These are phyloP conservation scores for Penicillium vulpinum DNA, from an alignment of 2,329 filamentous ascomycete genomes.

Conservation along the genomic window DNA sequence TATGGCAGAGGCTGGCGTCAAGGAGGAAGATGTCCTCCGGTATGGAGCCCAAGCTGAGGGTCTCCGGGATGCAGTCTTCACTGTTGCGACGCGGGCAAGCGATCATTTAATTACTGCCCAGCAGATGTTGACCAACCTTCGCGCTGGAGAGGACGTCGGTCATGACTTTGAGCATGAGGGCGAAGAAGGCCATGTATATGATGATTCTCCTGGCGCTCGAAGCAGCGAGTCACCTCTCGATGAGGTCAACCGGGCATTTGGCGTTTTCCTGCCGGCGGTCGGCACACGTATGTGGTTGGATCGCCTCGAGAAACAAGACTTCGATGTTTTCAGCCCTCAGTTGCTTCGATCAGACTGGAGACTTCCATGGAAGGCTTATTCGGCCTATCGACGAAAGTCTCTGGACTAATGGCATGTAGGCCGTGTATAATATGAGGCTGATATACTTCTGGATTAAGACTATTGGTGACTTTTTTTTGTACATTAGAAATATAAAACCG, in stretches of 20 bases:
- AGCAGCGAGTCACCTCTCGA: conserved; percentile 41
- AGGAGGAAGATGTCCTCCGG: conserved; percentile 86
- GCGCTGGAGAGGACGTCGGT: conserved; percentile 69
- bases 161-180: conserved; percentile 87
- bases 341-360: conserved; percentile 73
- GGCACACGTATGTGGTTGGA: conserved; percentile 77
- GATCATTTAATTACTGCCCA: conserved; percentile 93
- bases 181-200: conserved; percentile 67
- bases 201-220: conserved; percentile 38
- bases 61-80: conserved; percentile 85
- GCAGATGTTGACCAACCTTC: conserved; percentile 83
- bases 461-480: not conserved
- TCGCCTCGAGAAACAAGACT: conserved; percentile 75
- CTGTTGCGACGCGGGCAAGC: conserved; percentile 87
- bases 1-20: conserved; percentile 77
- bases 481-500: not conserved
- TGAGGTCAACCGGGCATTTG: conserved; percentile 69
- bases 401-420: conserved; percentile 38
- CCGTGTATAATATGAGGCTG: conserved; percentile 20
- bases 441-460: conserved; percentile 2
- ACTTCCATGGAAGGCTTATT: conserved; percentile 75
- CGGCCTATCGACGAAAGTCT: conserved; percentile 57
- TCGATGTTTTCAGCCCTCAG: conserved; percentile 72
- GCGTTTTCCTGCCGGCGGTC: conserved; percentile 76
- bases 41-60: conserved; percentile 75